Base-by-base conservation (phyloP, 352 stramenopile genomes). In the Phytophthora syringae region DNA sequence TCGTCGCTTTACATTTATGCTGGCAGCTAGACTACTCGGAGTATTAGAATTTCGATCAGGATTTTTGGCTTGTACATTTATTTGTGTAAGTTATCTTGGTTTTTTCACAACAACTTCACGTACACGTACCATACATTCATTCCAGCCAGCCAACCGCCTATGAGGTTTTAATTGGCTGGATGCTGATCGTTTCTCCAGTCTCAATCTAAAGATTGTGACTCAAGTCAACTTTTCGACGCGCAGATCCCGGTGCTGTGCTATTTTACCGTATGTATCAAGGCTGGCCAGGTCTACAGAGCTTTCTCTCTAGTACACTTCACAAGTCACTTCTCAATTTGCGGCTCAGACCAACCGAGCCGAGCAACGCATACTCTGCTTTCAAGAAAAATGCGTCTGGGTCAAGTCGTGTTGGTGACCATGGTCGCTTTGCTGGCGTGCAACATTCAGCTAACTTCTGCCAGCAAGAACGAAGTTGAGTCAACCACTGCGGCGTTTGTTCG, bases 181-280 rank as follows among this genome's bases (percentile, higher is more conserved):
- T 16, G 53, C 20, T 61, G 40, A 48, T 37, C 24, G 32, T 51
- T 55, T 51, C 36, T 56, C 45, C 57, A 64, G 39, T 43, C 11
- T 43, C 47, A n/a, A n/a, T n/a, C n/a, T 9, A 39, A 52, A 22
- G 47, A 64, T 56, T 57, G 36, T 42, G 37, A 49, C n/a, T 64
- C 7, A 61, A 61, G 53, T 64, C 56, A 50, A 56, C 39, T 16
- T 27, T 65, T 25, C 22, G 40, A 18, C 47, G 45, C 27, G 20
- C 22, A 11, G 48, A 59, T 37, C 39, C 18, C 16, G 10, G n/a
- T 27, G 49, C 58, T 53, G 27, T 67, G 37, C 37, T 27, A n/a
- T 20, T 18, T 18, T 25, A 25, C 51, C 59, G 48, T 54, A 61
- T 67, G 59, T 42, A 30, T 47, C 48, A 60, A 54, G 40, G 11